Base-by-base conservation (phyloP, 2,329 filamentous ascomycete genomes). In the Tolypocladium ovalisporum region DNA sequence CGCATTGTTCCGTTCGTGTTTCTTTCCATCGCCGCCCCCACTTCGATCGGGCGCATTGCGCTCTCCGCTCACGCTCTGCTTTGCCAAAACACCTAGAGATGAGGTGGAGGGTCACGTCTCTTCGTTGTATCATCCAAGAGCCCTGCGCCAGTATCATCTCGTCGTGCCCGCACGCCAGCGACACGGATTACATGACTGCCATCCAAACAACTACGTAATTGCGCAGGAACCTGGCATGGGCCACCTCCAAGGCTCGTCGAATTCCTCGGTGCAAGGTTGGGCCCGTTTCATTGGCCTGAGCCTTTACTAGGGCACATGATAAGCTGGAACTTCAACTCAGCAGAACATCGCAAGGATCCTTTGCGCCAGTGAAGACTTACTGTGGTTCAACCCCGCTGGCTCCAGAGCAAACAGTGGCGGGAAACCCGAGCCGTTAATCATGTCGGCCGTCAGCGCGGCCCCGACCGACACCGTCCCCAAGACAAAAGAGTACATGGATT, bases 401-500 rank as follows among this genome's bases (percentile, higher is more conserved):
- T 17, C 47, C 47, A n/a, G 27, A 9, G 19, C 4, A 49, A 12
- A 34, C 17, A 32, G 52, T 29, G 22, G 39, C 36, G 3, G 24
- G 34, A 27, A 27, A 8, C 10, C 39, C 12, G 22, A 19, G 5
- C 39, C 39, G 29, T 13, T 34, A 19, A 52, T 32, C 19, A 56
- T 56, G 54, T 57, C 58, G 8, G n/a, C 34, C 49, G 56, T 56
- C 58, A 55, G 61, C 59, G 32, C 52, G 34, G 9, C 61, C 52
- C 47, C 62, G 59, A 44, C 54, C 55, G 47, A 29, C 47, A 42
- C 47, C 39, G 52, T 57, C 56, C 56, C 61, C 54, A 70, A 68
- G 57, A 65, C 66, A 54, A 72, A 75, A 61, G 68, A 73, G 59
- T 82, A 82, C 64, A 72, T 82, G 68, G 77, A 79, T 57, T 77